These are phyloP conservation scores for Pseudisothecium myosuroides DNA, from an alignment of 225 moss, liverwort and hornwort genomes.

Conservation along the genomic window DNA sequence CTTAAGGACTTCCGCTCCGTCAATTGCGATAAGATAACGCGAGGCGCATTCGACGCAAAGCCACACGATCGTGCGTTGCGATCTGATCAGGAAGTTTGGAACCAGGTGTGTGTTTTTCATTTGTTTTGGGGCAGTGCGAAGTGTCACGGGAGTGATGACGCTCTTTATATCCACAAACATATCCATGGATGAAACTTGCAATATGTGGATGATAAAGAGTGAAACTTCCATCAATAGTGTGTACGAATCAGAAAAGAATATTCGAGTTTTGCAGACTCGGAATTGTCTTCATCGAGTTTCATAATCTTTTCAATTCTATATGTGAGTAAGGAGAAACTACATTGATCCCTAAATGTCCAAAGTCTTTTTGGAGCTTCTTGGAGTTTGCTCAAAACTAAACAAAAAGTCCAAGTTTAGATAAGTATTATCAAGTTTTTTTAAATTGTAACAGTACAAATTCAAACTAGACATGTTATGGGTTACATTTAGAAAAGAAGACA, in stretches of 20 bases:
- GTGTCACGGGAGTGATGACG: too few relatives aligned
- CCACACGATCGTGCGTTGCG: neutral
- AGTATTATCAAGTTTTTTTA: neutral
- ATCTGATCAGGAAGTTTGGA: neutral
- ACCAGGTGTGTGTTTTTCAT: neutral
- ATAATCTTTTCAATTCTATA: neutral
- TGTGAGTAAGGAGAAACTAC: neutral
- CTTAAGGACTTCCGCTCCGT: too few relatives aligned
- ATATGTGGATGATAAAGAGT: neutral
- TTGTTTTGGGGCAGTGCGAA: neutral
- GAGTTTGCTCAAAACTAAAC: neutral
- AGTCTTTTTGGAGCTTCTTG: rapidly evolving
- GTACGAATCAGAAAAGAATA: neutral
- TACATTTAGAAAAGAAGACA: neutral
- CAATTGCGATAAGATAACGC: neutral
- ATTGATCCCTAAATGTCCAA: rapidly evolving
- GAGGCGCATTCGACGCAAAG: neutral
- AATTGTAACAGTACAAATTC: rapidly evolving
- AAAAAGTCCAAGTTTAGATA: neutral
- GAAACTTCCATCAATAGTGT: neutral
- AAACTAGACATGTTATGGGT: neutral
- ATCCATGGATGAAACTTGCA: neutral
- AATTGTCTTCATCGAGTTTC: neutral
- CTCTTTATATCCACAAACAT: neutral
- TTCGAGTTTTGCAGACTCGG: neutral